Conservation (phyloP, 1,139 yeast species). For the Debaryomyces udenii region DNA sequence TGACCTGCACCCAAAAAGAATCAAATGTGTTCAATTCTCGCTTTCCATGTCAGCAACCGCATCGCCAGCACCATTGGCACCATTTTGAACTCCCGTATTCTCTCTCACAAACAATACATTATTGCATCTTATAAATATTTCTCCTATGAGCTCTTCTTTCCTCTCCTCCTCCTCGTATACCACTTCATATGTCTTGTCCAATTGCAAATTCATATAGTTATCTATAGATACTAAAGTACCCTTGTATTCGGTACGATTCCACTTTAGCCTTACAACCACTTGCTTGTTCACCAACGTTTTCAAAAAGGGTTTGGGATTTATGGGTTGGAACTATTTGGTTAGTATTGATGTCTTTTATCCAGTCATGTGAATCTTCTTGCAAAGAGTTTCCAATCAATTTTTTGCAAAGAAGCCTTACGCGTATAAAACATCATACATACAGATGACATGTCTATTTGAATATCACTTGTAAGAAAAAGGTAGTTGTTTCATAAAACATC, state of each 20-base stretch:
- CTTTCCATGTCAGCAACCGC: slow-evolving; percentile 17
- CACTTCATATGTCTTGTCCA: slow-evolving; percentile 69
- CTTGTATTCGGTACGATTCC: slow-evolving; percentile 88
- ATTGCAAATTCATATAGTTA: slow-evolving; percentile 88
- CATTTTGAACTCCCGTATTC: slow-evolving; percentile 13
- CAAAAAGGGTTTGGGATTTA: slow-evolving; percentile 90
- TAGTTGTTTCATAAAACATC: no score
- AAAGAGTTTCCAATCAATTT: no score
- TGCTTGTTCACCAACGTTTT: slow-evolving; percentile 69
- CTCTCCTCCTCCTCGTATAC: slow-evolving; percentile 42
- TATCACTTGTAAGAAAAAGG: not conserved
- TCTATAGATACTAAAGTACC: slow-evolving; percentile 85
- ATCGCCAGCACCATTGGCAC: slow-evolving; percentile 17
- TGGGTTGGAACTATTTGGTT: slow-evolving; percentile 60
- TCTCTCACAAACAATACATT: slow-evolving; percentile 71
- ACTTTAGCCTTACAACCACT: slow-evolving; percentile 86
- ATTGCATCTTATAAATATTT: slow-evolving; percentile 83
- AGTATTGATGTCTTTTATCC: slow-evolving; percentile 12
- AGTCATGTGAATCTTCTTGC: no score
- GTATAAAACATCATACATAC: no score
- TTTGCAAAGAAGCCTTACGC: no score
- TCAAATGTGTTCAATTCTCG: not conserved
- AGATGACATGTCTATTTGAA: slow-evolving; percentile 18
- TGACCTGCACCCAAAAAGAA: no score
- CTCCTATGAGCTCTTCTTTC: slow-evolving; percentile 69